Conservation (phyloP, 352 stramenopile genomes). For the Globisporangium radiosum region DNA sequence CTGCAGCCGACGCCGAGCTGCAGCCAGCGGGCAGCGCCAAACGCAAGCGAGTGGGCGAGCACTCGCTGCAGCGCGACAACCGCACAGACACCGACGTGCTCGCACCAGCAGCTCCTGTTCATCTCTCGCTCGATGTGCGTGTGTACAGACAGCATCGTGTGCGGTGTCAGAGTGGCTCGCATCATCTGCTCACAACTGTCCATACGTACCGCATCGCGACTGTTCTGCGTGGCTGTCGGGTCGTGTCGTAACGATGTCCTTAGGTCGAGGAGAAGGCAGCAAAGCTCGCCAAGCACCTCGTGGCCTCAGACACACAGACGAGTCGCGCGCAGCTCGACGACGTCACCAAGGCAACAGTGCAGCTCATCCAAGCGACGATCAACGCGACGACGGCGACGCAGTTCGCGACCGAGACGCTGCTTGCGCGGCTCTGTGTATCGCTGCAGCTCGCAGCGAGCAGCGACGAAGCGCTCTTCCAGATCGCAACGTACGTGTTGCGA, state of each 20-base stretch:
- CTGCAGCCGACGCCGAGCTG: neutral
- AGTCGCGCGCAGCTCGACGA: slow-evolving; percentile 23
- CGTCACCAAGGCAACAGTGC: slow-evolving; percentile 19
- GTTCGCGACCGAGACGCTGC: slow-evolving; percentile 42
- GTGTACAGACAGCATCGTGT: neutral
- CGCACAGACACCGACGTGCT: neutral
- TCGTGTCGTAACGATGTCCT: too few relatives aligned
- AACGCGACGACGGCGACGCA: slow-evolving; percentile 53
- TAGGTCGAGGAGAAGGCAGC: slow-evolving; percentile 16
- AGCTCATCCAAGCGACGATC: slow-evolving; percentile 53
- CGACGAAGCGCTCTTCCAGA: slow-evolving; percentile 54
- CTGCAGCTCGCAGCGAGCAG: slow-evolving; percentile 41
- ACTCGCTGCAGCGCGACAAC: neutral
- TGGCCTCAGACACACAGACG: slow-evolving; percentile 18
- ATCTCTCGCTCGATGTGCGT: neutral
- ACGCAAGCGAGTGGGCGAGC: neutral
- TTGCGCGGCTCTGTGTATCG: slow-evolving; percentile 32
- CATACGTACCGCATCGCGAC: too few relatives aligned
- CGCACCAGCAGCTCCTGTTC: neutral
- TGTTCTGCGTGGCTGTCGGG: too few relatives aligned
- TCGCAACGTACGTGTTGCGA: slow-evolving; percentile 31
- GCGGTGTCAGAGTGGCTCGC: too few relatives aligned
- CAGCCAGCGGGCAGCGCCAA: neutral
- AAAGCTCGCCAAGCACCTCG: slow-evolving; percentile 38
- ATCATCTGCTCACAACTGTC: too few relatives aligned